Conservation (phyloP, 305 asterid species). For the Rubia tinctorum region DNA sequence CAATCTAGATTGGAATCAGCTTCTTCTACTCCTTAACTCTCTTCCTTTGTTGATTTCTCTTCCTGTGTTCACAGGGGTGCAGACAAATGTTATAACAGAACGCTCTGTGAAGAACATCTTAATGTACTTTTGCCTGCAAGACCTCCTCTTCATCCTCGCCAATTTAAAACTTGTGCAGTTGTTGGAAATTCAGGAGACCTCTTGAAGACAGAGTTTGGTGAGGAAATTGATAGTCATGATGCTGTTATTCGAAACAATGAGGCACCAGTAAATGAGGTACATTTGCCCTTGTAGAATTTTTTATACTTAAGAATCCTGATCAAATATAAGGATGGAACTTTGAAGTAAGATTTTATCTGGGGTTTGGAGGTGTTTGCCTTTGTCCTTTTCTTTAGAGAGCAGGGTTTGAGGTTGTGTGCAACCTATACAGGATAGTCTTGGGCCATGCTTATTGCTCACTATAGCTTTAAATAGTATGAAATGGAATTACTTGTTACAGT, state of each 20-base stretch:
- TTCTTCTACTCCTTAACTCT: constrained; percentile 9
- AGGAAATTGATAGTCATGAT: constrained; percentile 93
- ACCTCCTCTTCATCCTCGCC: constrained; percentile 95
- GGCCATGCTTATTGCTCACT: background rate
- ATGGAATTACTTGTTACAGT: background rate
- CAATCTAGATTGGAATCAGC: background rate
- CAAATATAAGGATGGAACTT: background rate
- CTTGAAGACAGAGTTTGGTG: constrained; percentile 82
- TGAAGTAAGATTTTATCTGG: background rate
- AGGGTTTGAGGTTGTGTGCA: background rate
- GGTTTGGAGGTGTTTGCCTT: background rate
- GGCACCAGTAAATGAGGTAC: constrained; percentile 95
- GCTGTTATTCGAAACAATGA: constrained; percentile 95
- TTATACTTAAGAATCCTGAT: background rate
- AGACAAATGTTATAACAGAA: constrained; percentile 76
- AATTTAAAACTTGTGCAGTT: constrained; percentile 87
- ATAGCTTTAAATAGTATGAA: background rate
- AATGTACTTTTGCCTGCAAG: constrained; percentile 79
- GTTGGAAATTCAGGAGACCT: constrained; percentile 99
- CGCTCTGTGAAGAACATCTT: constrained; percentile 92
- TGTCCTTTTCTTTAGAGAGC: background rate
- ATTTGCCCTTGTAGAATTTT: background rate
- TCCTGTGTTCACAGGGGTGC: constrained; percentile 53
- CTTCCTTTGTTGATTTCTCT: constrained; percentile 9
- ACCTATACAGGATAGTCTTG: no score